Base-by-base conservation (phyloP, 441 rosid species). In the Aleurites moluccanus region DNA sequence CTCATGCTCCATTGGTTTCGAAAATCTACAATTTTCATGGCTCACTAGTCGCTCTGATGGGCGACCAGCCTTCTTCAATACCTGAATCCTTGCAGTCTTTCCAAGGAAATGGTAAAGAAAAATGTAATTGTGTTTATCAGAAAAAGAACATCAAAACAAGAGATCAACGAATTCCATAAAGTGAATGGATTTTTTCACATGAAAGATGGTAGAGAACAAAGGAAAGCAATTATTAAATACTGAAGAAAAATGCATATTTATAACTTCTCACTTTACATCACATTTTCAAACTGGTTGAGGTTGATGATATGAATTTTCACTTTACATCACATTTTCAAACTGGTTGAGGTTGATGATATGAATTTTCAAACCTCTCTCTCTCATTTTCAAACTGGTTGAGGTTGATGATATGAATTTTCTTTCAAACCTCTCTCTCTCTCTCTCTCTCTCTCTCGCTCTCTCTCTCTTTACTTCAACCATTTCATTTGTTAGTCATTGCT, bases 71-170 rank as follows among this genome's bases (percentile, higher is more conserved):
- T 89, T 92, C 86, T 92, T 94, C 79, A 89, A 74, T 38, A 92
- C 83, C 81, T 92, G 97, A 80, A 92, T 86, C n/a, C 92, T 91
- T 14, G 91, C 97, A 0, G 93, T 94, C 95, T 91, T 75, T 64
- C 45, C 2, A 50, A 73, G 61, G 45, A 62, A 47, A 68, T 21
- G 35, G 7, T 66, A 56, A 73, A 6, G 23, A 40, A 64, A 18
- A 18, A 45, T 44, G 27, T 3, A 53, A 60, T 44, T n/a, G 18
- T 63, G 23, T 5, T 5, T 57, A 14, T 14, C 53, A 57, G 1
- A 14, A 59, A 61, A 73, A 55, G 28, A 3, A 49, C 35, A 15
- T 16, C 7, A 53, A 65, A 73, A 40, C 23, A 13, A 78, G 45
- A 72, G 14, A 14, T 18, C 4, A 44, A 59, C 21, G 14, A 42